A percentile compares a stretch with the other conserved stretches of the same genome.
Conservation (phyloP, 257 asterid species). For the Solanum tarijense region DNA sequence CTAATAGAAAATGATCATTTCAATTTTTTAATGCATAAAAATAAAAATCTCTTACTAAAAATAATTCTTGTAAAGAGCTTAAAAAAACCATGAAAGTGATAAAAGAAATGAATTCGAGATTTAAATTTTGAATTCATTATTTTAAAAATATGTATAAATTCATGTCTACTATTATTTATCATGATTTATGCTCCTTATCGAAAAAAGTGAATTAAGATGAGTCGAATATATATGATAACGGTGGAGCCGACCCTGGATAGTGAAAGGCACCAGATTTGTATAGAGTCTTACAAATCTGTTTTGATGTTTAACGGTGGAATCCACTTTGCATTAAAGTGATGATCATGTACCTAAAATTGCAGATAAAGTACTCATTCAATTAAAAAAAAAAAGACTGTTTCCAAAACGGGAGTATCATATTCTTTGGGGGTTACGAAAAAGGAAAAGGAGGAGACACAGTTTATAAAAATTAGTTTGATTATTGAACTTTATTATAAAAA, state of each 20-base stretch:
- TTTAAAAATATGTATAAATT: neutral
- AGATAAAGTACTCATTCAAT: neutral
- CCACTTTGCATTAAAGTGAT: neutral
- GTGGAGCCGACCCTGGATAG: neutral
- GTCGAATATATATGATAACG: neutral
- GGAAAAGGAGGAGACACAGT: neutral
- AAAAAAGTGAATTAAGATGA: no score
- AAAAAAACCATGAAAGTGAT: no score
- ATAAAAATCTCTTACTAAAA: neutral
- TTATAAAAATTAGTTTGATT: neutral
- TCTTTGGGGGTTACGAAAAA: neutral
- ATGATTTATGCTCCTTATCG: neutral
- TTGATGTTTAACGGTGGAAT: neutral
- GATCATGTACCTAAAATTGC: neutral
- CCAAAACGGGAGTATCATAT: neutral
- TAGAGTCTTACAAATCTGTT: neutral
- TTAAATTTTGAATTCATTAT: neutral
- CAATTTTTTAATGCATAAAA: neutral
- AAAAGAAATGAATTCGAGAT: no score
- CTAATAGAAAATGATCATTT: no score
- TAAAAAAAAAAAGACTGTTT: neutral
- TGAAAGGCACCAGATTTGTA: neutral
- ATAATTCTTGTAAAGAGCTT: neutral
- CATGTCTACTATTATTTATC: neutral
- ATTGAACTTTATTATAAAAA: neutral